Evolutionary conservation across 2,329 filamentous ascomycete species (phyloP).

Genomic region (Colletotrichum musae): DNA sequence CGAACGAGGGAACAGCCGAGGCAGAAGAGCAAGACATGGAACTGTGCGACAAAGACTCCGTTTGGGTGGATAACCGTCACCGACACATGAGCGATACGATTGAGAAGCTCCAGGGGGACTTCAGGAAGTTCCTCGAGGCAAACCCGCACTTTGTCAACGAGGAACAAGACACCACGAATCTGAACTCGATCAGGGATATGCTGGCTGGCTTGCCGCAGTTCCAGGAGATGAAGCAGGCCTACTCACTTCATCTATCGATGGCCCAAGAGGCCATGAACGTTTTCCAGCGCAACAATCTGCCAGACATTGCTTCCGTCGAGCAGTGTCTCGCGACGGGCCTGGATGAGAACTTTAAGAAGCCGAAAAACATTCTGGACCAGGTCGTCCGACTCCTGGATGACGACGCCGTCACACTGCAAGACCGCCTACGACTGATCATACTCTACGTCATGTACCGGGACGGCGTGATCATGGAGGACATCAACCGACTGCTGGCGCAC

Average conservation of each 20-base stretch:
- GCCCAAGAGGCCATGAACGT: conserved; percentile 97
- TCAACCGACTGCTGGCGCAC: conserved; percentile 87
- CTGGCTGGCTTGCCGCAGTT: conserved; percentile 94
- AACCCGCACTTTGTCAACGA: conserved; percentile 93
- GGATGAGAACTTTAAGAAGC: conserved; percentile 92
- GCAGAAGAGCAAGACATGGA: conserved; percentile 92
- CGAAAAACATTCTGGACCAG: conserved; percentile 89
- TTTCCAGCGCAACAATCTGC: conserved; percentile 87
- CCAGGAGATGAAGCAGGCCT: conserved; percentile 94
- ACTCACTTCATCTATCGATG: conserved; percentile 95
- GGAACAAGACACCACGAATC: conserved; percentile 77
- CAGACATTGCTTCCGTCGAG: conserved; percentile 89
- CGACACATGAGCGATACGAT: conserved; percentile 98
- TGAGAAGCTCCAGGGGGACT: conserved; percentile 91
- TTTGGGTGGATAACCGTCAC: conserved; percentile 96
- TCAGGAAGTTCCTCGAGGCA: conserved; percentile 89
- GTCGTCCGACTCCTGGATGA: conserved; percentile 92
- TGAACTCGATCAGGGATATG: conserved; percentile 98
- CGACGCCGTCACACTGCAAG: conserved; percentile 77
- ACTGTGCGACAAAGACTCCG: conserved; percentile 88
- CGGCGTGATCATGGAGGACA: conserved; percentile 86
- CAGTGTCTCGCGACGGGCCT: conserved; percentile 93
- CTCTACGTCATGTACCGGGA: conserved; percentile 90
- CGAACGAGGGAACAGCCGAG: conserved; percentile 80
- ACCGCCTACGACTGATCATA: conserved; percentile 87